Base-by-base conservation (phyloP, 169 alveolate species). In the Plasmodium vivax region DNA sequence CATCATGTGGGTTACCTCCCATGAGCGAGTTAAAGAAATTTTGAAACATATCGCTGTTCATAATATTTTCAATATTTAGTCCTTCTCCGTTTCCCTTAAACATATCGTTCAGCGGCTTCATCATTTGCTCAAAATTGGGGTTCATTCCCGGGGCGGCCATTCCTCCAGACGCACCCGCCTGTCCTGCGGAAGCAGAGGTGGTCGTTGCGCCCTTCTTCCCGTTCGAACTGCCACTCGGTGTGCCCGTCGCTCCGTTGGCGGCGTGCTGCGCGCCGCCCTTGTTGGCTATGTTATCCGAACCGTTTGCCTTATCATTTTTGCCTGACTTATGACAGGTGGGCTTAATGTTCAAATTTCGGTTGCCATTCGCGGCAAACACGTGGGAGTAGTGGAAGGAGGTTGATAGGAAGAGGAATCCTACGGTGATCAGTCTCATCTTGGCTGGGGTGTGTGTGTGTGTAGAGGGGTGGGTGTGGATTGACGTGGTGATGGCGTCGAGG, bases 251-350 rank as follows among this genome's bases (percentile, higher is more conserved):
- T 30, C 71, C 77, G 38, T 54, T 45, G 19, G 4, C 19, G 23
- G 16, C 38, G 10, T 68, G n/a, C 5, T 68, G 36, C 0, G 77
- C 34, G 2, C 12, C 9, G 2, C 77, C 77, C n/a, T 68, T 68
- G 32, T 23, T 68, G 16, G 8, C 4, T 3, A 9, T 23, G 45
- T 12, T 62, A 12, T 12, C n/a, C 12, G 38, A 41, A 12, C 47
- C 68, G 72, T 34, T 83, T 34, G 16, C 71, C 19, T 16, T 62
- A 56, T 43, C 58, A 16, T 2, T 38, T 23, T 74, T 74, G 38
- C 82, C 75, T 10, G 92, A 43, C 54, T 75, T 85, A 19, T 51
- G 56, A 85, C 84, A 34, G 6, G 85, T 74, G 3, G 93, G 81
- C 45, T 75, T 85, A n/a, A 34, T 27, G 68, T 85, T 47, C 80